Evolutionary conservation across 306 rosid genomes (phyloP), one percentile per base, ranked within the genome.

Genomic region (Quercus rubra): DNA sequence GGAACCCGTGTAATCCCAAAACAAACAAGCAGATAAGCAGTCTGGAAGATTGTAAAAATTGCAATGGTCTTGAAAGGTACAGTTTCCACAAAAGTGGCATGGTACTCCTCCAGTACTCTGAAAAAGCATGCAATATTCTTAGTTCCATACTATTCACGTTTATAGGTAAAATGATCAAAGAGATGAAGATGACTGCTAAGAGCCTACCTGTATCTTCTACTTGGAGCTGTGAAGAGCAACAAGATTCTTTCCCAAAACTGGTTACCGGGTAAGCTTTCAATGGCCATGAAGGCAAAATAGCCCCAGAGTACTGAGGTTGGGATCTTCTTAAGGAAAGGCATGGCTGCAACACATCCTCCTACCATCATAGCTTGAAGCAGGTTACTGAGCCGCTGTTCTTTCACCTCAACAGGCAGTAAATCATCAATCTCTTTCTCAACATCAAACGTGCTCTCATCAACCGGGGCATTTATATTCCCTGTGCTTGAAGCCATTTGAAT

Each of bases 61-160:
- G n/a, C n/a, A n/a, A n/a, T n/a, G n/a, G n/a, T n/a, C 94, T 89
- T 92, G 92, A 90, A 90, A 35, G 97, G 97, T 35, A 90, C 92
- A 2, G 97, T 88, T 80, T 90, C 97, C 23, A 89, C 78, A 49
- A 87, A 92, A 38, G 90, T 88, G 81, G 90, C 88, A 23, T 92
- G 97, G 83, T 69, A 64, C 68, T 87, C 88, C 85, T 87, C 93
- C 43, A 90, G 78, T 30, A 88, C 92, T 83, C 97, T 57, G 84
- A 73, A 78, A 56, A 79, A 19, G 52, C 72, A 67, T 4, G 72
- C 51, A 67, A 35, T 19, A 67, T 33, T 27, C 52, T 67, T 35
- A 67, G 38, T 35, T 67, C 52, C 52, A 8, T 31, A 9, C 28
- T 4, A 9, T 35, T 67, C 14, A 67, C 52, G 52, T 18, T 13